Percentiles rank a stretch among this genome's conserved stretches.
Conservation (phyloP, 2,329 filamentous ascomycete species). For the Hypoxylon sp. region DNA sequence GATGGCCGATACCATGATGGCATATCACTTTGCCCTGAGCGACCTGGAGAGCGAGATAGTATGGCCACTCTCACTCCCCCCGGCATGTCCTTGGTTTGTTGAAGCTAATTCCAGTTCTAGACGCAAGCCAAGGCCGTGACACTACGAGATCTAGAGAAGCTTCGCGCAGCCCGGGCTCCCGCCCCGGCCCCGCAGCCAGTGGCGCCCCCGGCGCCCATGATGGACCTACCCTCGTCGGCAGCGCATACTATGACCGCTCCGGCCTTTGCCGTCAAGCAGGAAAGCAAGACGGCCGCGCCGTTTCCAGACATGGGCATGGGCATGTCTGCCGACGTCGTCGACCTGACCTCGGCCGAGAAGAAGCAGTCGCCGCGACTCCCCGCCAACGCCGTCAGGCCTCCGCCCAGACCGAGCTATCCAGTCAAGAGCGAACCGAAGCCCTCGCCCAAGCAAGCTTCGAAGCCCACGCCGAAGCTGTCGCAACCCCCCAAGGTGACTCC, state of each 20-base stretch:
- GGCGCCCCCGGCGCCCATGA: constrained; percentile 43
- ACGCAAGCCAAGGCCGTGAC: constrained; percentile 63
- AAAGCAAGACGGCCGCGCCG: constrained; percentile 58
- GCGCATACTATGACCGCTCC: constrained; percentile 42
- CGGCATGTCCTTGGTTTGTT: neutral
- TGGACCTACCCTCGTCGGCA: constrained; percentile 48
- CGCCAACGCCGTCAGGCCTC: constrained; percentile 32
- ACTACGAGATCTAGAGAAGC: constrained; percentile 59
- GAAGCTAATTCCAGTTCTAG: constrained; percentile 43
- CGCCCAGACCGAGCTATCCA: constrained; percentile 27
- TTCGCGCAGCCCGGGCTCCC: constrained; percentile 44
- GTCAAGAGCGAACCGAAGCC: constrained; percentile 44
- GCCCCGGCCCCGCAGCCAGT: constrained; percentile 31
- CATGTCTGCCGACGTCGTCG: constrained; percentile 46
- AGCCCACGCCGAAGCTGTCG: constrained; percentile 29
- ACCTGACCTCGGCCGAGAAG: constrained; percentile 40
- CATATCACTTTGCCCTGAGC: constrained; percentile 63
- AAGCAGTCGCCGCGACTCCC: constrained; percentile 42
- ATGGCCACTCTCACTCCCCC: constrained; percentile 37
- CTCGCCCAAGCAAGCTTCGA: constrained; percentile 37
- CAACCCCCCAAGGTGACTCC: constrained; percentile 40
- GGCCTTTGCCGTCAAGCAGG: constrained; percentile 47
- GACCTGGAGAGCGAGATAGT: constrained; percentile 66
- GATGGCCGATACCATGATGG: constrained; percentile 55
- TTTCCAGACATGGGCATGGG: constrained; percentile 65